These are phyloP conservation scores for Ophiostoma novo-ulmi DNA, from an alignment of 2,329 filamentous ascomycete species.

Conservation along the genomic window DNA sequence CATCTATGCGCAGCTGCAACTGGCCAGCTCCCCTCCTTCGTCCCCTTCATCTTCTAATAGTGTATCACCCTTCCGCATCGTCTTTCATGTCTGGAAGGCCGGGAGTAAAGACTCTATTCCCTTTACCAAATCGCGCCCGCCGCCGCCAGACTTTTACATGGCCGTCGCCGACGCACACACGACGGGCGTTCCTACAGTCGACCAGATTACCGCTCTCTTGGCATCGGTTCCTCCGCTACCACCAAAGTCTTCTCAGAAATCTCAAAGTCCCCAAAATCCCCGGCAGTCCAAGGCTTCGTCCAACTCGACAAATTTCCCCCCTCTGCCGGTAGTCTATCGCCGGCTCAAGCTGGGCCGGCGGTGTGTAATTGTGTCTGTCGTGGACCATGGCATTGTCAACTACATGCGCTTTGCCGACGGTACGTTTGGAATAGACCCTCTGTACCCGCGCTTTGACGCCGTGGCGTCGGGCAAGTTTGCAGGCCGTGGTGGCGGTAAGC, in stretches of 20 bases:
- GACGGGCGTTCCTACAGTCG: conserved; percentile 65
- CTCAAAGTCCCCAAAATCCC: neutral
- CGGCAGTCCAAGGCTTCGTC: neutral
- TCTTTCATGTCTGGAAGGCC: conserved; percentile 25
- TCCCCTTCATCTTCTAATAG: conserved; percentile 30
- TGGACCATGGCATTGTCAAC: conserved; percentile 85
- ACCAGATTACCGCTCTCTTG: conserved; percentile 66
- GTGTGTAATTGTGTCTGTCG: conserved; percentile 79
- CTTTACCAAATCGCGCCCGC: conserved; percentile 76
- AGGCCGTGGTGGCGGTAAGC: conserved; percentile 28
- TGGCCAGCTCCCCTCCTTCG: conserved; percentile 22
- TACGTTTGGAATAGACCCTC: conserved; percentile 68
- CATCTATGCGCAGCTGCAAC: conserved; percentile 65
- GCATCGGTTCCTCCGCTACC: conserved; percentile 67
- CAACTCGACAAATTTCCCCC: neutral
- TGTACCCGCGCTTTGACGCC: conserved; percentile 57
- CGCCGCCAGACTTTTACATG: conserved; percentile 75
- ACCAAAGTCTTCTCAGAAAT: neutral
- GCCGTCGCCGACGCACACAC: conserved; percentile 73
- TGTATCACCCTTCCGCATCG: conserved; percentile 54
- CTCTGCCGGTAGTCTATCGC: conserved; percentile 53
- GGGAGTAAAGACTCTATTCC: conserved; percentile 36
- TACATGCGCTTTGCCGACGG: conserved; percentile 77
- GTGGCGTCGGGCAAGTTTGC: conserved; percentile 34
- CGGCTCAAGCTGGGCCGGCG: conserved; percentile 78